Evolutionary conservation across 805 yeast species (phyloP), one percentile per base, ranked within the genome.

Genomic region (Saccharomycopsis capsularis): DNA sequence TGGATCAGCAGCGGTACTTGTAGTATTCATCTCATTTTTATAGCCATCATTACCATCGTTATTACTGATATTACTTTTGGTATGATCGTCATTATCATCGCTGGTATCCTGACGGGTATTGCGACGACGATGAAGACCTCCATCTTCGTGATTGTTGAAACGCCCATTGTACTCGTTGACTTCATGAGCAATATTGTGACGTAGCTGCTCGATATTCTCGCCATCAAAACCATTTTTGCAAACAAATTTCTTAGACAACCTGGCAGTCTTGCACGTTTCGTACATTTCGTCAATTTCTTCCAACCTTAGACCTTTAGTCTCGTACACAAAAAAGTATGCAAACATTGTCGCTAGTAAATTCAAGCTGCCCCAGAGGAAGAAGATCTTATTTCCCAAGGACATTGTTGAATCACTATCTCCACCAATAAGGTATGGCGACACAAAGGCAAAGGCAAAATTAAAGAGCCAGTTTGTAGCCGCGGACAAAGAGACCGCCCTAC

Each of bases 211-310:
- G 29, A 19, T 16, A 19, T 24, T 40, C 11, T 40, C 42, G 21
- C 15, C 19, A 16, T 30, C 25, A 37, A 32, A 7, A 3, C 22
- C 34, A 22, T 11, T 15, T 29, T 25, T 13, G 3, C 46, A 29
- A 11, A 24, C 34, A 27, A 53, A 53, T 16, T 47, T 51, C 15
- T 5, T n/a, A 9, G 49, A 44, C 15, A 32, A 49, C 23, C 42
- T 36, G 16, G 56, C 54, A 29, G 16, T 73, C 37, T 73, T 65
- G 57, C 90, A 81, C 32, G 71, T 69, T 45, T 74, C 71, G 60
- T 81, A 86, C 68, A 86, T 69, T 54, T 79, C 85, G 66, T 87
- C 90, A 46, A 87, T 81, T 57, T 87, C 88, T 65, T 87, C 95
- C 61, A 87, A 73, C 58, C 81, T 78, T 45, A 86, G 69, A 0